A percentile compares a stretch with the other conserved stretches of the same genome.
Evolutionary conservation across 257 asterid genomes (phyloP).

Genomic region (Penstemon eatonii): DNA sequence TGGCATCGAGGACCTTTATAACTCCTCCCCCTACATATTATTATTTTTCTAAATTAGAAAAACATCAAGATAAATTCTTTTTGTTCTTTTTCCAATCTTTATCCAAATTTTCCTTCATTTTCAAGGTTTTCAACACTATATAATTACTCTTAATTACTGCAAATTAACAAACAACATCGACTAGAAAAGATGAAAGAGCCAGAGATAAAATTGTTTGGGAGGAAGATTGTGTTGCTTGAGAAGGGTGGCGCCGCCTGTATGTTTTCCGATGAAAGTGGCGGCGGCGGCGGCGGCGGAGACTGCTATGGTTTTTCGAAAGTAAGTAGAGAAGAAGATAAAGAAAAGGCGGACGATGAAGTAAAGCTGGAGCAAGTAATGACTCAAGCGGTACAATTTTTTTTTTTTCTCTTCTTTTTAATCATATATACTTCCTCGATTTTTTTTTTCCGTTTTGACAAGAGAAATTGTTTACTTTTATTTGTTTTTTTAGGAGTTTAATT

Average conservation of each 20-base stretch:
- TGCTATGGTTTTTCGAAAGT: too few relatives aligned
- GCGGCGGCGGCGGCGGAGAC: background rate
- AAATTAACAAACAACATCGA: background rate
- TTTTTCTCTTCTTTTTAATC: too few relatives aligned
- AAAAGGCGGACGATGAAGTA: too few relatives aligned
- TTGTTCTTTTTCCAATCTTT: background rate
- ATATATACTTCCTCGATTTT: too few relatives aligned
- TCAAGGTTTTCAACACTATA: constrained; percentile 19
- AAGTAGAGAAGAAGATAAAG: too few relatives aligned
- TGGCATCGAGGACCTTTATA: constrained; percentile 40
- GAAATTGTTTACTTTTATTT: too few relatives aligned
- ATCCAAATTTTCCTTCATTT: constrained; percentile 17
- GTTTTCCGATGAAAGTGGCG: constrained; percentile 25
- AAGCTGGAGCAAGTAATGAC: too few relatives aligned
- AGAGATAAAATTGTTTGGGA: constrained; percentile 69
- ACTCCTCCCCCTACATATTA: too few relatives aligned
- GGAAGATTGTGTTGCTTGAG: constrained; percentile 64
- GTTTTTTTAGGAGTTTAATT: too few relatives aligned
- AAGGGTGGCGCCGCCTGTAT: constrained; percentile 33
- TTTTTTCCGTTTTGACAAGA: too few relatives aligned
- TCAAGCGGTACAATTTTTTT: too few relatives aligned
- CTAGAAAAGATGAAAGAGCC: constrained; percentile 46
- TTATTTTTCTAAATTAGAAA: background rate
- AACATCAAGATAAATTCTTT: constrained; percentile 50
- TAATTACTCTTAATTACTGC: background rate